Conservation (phyloP, 148 eudicot species). For the Chenopodium suecicum region DNA sequence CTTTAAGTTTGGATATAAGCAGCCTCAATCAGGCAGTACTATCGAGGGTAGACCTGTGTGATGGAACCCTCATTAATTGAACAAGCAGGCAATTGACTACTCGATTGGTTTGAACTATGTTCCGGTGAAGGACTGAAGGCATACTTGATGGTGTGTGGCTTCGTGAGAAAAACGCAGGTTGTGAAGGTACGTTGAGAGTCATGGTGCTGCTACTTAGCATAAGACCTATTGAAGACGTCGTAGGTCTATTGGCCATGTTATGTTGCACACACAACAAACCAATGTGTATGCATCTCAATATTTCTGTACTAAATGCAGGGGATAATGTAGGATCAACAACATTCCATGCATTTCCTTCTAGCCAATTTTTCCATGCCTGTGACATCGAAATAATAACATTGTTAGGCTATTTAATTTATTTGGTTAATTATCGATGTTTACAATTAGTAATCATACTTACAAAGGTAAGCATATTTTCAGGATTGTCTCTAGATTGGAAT, state of each 20-base stretch:
- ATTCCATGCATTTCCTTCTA: conserved; percentile 24
- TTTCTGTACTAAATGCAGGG: conserved; percentile 23
- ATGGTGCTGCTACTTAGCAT: conserved; percentile 40
- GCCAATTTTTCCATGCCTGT: conserved; percentile 33
- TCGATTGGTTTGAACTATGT: neutral
- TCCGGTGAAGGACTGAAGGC: neutral
- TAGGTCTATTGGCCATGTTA: conserved; percentile 35
- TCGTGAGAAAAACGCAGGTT: conserved; percentile 30
- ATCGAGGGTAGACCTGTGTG: conserved; percentile 15
- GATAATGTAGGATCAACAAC: conserved; percentile 27
- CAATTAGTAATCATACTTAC: conserved; percentile 14
- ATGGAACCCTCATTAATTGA: neutral
- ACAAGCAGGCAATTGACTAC: neutral
- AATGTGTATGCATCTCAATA: conserved; percentile 47
- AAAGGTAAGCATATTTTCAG: conserved; percentile 28
- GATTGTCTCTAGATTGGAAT: conserved; percentile 19
- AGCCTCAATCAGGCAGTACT: neutral
- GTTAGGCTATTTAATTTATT: neutral
- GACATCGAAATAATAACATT: neutral
- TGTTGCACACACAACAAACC: conserved; percentile 48
- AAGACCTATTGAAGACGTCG: conserved; percentile 36
- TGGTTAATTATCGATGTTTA: neutral
- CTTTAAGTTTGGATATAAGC: neutral
- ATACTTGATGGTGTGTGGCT: neutral
- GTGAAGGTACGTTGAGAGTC: conserved; percentile 29